phyloP scores from a whole-genome alignment of 169 alveolate genomes.

The Eimeria acervulina region DNA sequence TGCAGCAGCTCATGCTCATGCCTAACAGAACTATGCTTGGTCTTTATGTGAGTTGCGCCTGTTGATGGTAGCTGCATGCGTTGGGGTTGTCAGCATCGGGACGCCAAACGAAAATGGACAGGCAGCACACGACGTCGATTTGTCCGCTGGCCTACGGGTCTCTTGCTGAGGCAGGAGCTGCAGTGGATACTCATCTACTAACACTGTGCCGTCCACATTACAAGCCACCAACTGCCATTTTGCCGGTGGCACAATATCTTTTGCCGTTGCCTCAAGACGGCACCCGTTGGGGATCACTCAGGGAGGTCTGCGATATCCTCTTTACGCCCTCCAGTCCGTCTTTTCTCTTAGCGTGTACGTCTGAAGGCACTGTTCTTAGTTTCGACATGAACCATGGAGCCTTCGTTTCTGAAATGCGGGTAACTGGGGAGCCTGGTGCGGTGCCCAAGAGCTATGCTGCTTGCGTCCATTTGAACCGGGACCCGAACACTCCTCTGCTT shows the following conservation, averaged over 20 bases:
- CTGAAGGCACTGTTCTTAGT: background rate
- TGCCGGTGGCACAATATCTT: slow-evolving; percentile 20
- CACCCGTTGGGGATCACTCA: background rate
- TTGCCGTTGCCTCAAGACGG: slow-evolving; percentile 5
- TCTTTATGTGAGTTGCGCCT: background rate
- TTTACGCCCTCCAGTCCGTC: slow-evolving; percentile 48
- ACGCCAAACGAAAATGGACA: slow-evolving; percentile 19
- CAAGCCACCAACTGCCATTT: slow-evolving; percentile 52
- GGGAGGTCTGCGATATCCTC: slow-evolving; percentile 18
- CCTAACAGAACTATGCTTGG: background rate
- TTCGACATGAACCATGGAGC: slow-evolving; percentile 67
- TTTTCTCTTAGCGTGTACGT: slow-evolving; percentile 38
- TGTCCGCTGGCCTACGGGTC: slow-evolving; percentile 66
- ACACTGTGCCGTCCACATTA: slow-evolving; percentile 63
- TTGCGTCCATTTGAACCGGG: slow-evolving; percentile 45
- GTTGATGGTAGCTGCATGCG: background rate
- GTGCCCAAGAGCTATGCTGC: background rate
- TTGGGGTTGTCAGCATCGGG: background rate
- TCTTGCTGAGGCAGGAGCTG: slow-evolving; percentile 64
- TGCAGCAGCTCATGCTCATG: slow-evolving; percentile 29
- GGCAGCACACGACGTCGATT: background rate
- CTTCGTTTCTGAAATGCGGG: slow-evolving; percentile 42
- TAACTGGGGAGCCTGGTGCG: slow-evolving; percentile 1
- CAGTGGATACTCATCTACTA: slow-evolving; percentile 51
- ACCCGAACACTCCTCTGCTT: slow-evolving; percentile 51